A percentile compares a stretch with the other conserved stretches of the same genome.
These are phyloP conservation scores for Talaromyces sp. DNA, from an alignment of 2,329 filamentous ascomycete genomes.

Conservation along the genomic window DNA sequence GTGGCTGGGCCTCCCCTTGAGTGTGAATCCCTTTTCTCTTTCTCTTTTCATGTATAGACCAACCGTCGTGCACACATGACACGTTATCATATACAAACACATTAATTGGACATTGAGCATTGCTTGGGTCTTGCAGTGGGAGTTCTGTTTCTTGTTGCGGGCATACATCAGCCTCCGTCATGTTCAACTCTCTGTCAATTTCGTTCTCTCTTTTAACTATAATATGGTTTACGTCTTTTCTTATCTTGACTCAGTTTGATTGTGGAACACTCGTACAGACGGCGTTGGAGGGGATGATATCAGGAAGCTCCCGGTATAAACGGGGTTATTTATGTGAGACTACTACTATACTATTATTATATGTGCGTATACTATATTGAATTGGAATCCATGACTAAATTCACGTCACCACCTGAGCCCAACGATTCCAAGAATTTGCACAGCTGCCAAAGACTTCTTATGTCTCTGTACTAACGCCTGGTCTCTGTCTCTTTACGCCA, in stretches of 20 bases:
- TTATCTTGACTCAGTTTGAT: slow-evolving; percentile 7
- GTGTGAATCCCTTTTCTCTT: slow-evolving; percentile 10
- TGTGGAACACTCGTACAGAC: slow-evolving; percentile 10
- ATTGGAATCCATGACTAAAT: background rate
- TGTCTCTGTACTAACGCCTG: background rate
- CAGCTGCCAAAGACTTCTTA: no score
- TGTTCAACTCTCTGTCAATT: slow-evolving; percentile 7
- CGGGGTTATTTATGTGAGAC: slow-evolving; percentile 3
- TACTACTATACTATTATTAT: background rate
- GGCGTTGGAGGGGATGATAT: slow-evolving; percentile 9
- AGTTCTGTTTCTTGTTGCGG: slow-evolving; percentile 25
- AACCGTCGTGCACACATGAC: slow-evolving; percentile 29
- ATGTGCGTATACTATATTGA: slow-evolving; percentile 5
- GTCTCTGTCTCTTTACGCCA: background rate
- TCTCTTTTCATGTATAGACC: slow-evolving; percentile 25
- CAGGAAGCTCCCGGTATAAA: slow-evolving; percentile 5
- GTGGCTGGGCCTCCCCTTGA: slow-evolving; percentile 74
- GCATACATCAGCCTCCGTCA: slow-evolving; percentile 19
- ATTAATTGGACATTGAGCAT: slow-evolving; percentile 33
- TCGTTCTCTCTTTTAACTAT: background rate
- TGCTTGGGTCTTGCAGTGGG: slow-evolving; percentile 31
- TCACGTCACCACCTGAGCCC: no score
- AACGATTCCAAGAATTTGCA: no score
- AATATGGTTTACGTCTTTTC: slow-evolving; percentile 11
- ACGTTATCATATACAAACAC: slow-evolving; percentile 15